Evolutionary conservation across 345 rosid species (phyloP).

Genomic region (Citrus hindsii): DNA sequence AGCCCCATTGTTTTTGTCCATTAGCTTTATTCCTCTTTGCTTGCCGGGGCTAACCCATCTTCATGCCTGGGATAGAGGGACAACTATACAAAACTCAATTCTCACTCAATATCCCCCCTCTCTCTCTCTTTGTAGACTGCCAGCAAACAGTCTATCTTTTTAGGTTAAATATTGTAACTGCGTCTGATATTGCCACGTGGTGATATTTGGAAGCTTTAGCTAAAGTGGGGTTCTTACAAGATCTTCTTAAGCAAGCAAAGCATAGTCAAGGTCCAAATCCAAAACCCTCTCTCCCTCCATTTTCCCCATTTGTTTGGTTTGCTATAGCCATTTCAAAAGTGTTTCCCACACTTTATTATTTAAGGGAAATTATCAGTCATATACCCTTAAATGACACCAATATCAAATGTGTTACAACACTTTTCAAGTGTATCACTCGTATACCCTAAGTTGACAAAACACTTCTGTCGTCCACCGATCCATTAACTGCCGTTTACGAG

Average conservation of each 20-base stretch:
- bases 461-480: no score
- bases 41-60: conserved; percentile 48
- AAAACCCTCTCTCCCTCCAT: conserved; percentile 22
- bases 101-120: not conserved
- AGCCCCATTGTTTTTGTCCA: conserved; percentile 22
- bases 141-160: conserved; percentile 13
- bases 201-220: conserved; percentile 29
- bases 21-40: conserved; percentile 49
- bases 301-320: conserved; percentile 5
- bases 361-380: no score
- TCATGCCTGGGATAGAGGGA: conserved; percentile 62
- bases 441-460: no score
- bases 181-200: conserved; percentile 13
- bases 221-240: conserved; percentile 26
- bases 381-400: no score
- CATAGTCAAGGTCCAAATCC: conserved; percentile 61
- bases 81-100: conserved; percentile 28
- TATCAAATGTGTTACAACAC: no score
- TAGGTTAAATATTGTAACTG: not conserved
- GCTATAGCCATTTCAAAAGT: not conserved
- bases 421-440: no score
- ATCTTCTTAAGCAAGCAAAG: conserved; percentile 64
- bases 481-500: no score
- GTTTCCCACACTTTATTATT: no score
- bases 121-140: not conserved